Base-by-base conservation (phyloP, 768 basidiomycete species). In the Solioccasus polychromus region DNA sequence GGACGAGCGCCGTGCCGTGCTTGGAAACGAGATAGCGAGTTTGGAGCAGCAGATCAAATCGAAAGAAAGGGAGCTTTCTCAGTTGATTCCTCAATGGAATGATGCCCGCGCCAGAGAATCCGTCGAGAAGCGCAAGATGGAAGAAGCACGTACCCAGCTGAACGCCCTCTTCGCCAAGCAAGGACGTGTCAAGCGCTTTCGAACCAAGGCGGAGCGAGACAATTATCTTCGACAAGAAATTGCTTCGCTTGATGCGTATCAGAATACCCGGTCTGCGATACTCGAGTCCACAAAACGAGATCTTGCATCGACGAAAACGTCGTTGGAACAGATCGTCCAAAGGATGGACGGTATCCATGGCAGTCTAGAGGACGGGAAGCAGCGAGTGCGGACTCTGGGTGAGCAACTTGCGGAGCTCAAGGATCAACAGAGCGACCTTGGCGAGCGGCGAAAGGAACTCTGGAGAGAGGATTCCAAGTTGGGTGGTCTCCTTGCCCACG, bases 381-480 rank as follows among this genome's bases (percentile, higher is more conserved):
- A 70, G 43, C 69, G 75, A 36, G 72, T 77, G 44, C 74, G 73
- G 53, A 76, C 78, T n/a, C 58, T 91, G 15, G 69, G 67, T 4
- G 86, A 88, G 35, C 79, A 88, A 52, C 67, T 84, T 15, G 66
- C 67, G 0, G 61, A 61, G 45, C 63, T 90, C 39, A 88, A 83
- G 64, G 83, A 87, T 45, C 71, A 86, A 58, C 77, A 85, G 52
- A 75, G 73, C 20, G 84, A 81, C 40, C 68, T 86, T 60, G 76
- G 70, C 35, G 95, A 98, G 67, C 77, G 80, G 63, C 71, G 92
- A 55, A 96, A 95, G 75, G 92, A 95, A 41, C 64, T 92, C 25
- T 97, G 96, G 95, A 76, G 94, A 55, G 92, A 95, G 64, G 95
- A 98, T 50, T 85, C 90, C 0, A 95, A 90, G 64, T 68, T 96